These are phyloP conservation scores for Monosporascus sp. DNA, from an alignment of 2,329 filamentous ascomycete species.

Conservation along the genomic window DNA sequence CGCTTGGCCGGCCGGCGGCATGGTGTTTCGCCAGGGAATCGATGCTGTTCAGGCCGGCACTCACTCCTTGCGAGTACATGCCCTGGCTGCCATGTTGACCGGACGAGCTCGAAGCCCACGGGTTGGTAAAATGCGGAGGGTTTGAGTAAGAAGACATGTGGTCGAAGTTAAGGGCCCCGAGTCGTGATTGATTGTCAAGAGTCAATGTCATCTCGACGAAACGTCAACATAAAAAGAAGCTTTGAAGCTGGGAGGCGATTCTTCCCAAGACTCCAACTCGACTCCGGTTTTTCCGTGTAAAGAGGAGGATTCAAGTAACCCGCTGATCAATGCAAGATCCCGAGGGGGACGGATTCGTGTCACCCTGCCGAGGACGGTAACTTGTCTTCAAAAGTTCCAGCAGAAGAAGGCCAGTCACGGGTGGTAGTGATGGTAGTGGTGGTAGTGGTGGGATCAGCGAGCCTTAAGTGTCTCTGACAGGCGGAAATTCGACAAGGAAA, in stretches of 20 bases:
- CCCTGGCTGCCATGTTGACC: constrained; percentile 49
- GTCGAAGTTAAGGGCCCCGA: constrained; percentile 75
- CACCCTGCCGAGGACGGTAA: constrained; percentile 28
- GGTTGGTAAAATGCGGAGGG: constrained; percentile 82
- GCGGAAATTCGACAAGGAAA: constrained; percentile 31
- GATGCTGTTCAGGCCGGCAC: constrained; percentile 52
- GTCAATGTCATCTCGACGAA: constrained; percentile 79
- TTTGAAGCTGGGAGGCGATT: constrained; percentile 16
- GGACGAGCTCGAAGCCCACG: constrained; percentile 67
- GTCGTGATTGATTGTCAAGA: constrained; percentile 83
- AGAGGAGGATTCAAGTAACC: constrained; percentile 24
- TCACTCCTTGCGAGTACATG: constrained; percentile 60
- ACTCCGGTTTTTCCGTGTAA: constrained; percentile 4
- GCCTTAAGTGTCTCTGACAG: constrained; percentile 50
- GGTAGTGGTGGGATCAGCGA: constrained; percentile 50
- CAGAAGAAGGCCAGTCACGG: constrained; percentile 34
- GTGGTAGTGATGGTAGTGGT: constrained; percentile 11
- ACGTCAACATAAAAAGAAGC: constrained; percentile 14
- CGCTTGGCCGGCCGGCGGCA: constrained; percentile 48
- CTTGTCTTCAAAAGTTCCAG: constrained; percentile 28
- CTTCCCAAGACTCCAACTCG: constrained; percentile 18
- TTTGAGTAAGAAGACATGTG: constrained; percentile 64
- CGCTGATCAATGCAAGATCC: constrained; percentile 52
- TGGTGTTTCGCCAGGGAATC: constrained; percentile 54
- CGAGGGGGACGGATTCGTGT: constrained; percentile 40